A percentile compares a stretch with the other conserved stretches of the same genome.
phyloP scores from a whole-genome alignment of 2,329 filamentous ascomycete species.

The Colletotrichum graminicola region DNA sequence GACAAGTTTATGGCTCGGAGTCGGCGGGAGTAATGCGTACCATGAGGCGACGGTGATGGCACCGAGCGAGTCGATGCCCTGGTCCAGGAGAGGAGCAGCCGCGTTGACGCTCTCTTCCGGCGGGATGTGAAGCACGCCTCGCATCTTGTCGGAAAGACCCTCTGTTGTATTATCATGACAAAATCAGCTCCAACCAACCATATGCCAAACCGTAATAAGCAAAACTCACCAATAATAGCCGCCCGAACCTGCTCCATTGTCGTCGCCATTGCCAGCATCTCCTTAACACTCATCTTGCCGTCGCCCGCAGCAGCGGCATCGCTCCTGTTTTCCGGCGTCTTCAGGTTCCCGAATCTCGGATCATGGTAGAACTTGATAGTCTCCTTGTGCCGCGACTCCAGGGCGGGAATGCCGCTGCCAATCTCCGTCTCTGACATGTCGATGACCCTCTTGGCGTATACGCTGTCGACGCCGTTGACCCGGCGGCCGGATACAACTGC shows the following conservation, averaged over 20 bases:
- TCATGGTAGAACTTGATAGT: conserved; percentile 13
- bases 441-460: background rate
- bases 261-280: conserved; percentile 2
- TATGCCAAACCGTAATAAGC: background rate
- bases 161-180: too few species aligned
- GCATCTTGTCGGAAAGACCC: too few species aligned
- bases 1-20: too few species aligned
- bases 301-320: background rate
- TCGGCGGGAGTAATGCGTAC: too few species aligned
- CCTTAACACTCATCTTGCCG: conserved; percentile 9
- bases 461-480: background rate
- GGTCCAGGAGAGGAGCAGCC: conserved; percentile 12
- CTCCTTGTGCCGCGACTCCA: conserved; percentile 1
- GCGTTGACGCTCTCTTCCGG: conserved; percentile 17
- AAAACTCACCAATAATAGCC: background rate
- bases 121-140: too few species aligned
- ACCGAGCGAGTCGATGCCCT: conserved; percentile 16
- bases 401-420: too few species aligned
- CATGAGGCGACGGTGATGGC: conserved; percentile 23
- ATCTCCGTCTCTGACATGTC: too few species aligned
- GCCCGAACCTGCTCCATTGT: conserved; percentile 5
- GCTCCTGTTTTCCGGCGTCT: background rate
- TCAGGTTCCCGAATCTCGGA: conserved; percentile 23
- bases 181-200: too few species aligned
- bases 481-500: conserved; percentile 52